Percentiles rank a stretch among this genome's conserved stretches.
phyloP scores from a whole-genome alignment of 768 basidiomycete species.

The Lactarius hengduanensis region DNA sequence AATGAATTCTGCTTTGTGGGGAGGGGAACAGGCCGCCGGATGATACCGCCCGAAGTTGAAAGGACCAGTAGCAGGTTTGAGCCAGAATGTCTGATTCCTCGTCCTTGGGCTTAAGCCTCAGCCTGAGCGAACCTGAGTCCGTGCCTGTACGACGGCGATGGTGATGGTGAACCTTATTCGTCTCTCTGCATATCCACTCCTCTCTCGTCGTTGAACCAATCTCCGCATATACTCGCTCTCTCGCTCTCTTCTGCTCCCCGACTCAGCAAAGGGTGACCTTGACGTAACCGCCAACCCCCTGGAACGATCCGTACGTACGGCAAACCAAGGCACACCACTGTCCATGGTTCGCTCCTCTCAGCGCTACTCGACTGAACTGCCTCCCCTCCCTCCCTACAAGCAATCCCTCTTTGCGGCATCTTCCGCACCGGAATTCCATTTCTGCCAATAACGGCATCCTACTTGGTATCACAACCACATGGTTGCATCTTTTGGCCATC shows the following conservation, averaged over 20 bases:
- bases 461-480: conserved; percentile 26
- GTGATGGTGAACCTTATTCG: not conserved
- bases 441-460: conserved; percentile 21
- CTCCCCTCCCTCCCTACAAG: conserved; percentile 5
- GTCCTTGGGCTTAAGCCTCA: not conserved
- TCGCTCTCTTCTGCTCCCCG: conserved; percentile 27
- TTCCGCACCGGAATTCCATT: conserved; percentile 19
- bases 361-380: conserved; percentile 21
- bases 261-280: conserved; percentile 19
- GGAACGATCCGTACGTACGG: conserved; percentile 5
- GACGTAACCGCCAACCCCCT: conserved; percentile 25
- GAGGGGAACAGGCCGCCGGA: conserved; percentile 9
- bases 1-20: conserved; percentile 28
- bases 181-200: not conserved
- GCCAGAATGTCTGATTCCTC: not conserved
- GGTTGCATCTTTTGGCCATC: conserved; percentile 19
- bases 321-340: conserved; percentile 13
- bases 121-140: conserved; percentile 6
- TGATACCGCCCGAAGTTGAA: conserved; percentile 6
- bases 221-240: conserved; percentile 40
- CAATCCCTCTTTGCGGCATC: conserved; percentile 19
- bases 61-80: not conserved
- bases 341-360: conserved; percentile 20
- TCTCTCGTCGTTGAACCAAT: conserved; percentile 36
- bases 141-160: not conserved